phyloP scores from a whole-genome alignment of 2,329 filamentous ascomycete genomes.

The Calonectria pauciramosa region DNA sequence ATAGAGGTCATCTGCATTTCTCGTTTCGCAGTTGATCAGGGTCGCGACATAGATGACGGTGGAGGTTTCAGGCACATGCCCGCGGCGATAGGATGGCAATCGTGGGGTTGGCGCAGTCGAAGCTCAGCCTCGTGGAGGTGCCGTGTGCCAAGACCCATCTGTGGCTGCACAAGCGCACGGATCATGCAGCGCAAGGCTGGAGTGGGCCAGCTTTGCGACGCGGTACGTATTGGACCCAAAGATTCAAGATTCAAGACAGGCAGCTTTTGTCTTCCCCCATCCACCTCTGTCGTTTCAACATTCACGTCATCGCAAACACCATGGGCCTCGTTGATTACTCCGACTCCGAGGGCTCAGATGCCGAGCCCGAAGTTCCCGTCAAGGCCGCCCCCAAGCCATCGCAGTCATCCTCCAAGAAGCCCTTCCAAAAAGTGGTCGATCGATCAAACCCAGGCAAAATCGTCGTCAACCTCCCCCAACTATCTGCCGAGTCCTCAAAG shows the following conservation, averaged over 20 bases:
- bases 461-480: conserved; percentile 79
- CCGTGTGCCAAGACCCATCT: conserved; percentile 21
- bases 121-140: conserved; percentile 37
- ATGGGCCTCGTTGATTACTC: conserved; percentile 90
- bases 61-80: conserved; percentile 18
- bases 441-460: conserved; percentile 87
- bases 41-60: not conserved
- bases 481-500: conserved; percentile 56
- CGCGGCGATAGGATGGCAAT: conserved; percentile 28
- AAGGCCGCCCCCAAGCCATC: conserved; percentile 49
- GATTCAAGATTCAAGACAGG: conserved; percentile 1
- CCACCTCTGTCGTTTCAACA: not conserved
- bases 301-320: conserved; percentile 22
- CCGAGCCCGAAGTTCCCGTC: conserved; percentile 59
- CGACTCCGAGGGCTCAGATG: conserved; percentile 84
- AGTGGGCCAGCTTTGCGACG: conserved; percentile 29
- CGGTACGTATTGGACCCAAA: conserved; percentile 12
- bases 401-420: conserved; percentile 63
- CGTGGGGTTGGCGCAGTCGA: conserved; percentile 26
- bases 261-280: not conserved
- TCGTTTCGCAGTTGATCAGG: conserved; percentile 10
- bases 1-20: conserved; percentile 34
- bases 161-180: conserved; percentile 39
- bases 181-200: conserved; percentile 23
- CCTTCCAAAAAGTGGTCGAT: conserved; percentile 86